Base-by-base conservation (phyloP, 495 filamentous ascomycete genomes). In the Aspergillus wentii region DNA sequence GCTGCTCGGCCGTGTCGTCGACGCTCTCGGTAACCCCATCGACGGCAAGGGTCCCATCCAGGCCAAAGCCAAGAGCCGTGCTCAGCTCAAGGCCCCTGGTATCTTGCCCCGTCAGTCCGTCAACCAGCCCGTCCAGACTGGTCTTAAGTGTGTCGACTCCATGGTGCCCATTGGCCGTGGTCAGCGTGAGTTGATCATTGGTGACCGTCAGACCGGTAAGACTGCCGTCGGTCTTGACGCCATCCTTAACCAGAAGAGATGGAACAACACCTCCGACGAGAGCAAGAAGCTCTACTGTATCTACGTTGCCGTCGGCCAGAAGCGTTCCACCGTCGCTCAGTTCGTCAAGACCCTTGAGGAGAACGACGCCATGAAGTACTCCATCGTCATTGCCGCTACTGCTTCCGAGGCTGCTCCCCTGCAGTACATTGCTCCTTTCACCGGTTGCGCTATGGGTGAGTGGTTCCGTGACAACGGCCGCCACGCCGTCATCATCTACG, bases 111-210 rank as follows among this genome's bases (percentile, higher is more conserved):
- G 92, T 69, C 81, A 69, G 51, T 98, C 92, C 61, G 92, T 98
- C 82, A 89, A 86, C 73, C 78, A 98, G 78, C 94, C 92, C 41
- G 92, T 98, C 39, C 92, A 98, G 82, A 98, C 92, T 63, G 92
- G 92, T 71, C 81, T 98, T 51, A 98, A 97, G 79, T 94, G 90
- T 64, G 80, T 98, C 78, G 92, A 98, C 69, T 89, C 92, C 64
- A 98, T 98, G 92, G 92, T 98, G 44, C 92, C 92, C 57, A 97
- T 98, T 59, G 92, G 92, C 64, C 92, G 92, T 89, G 92, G 92
- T 57, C 92, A 98, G 76, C 92, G 92, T 87, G 92, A 98, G 75
- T 78, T 98, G 75, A 97, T 98, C 71, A 98, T 98, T 75, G 92
- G 92, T 72, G 92, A 98, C 70, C 94, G 92, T 85, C 92, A 98